Evolutionary conservation across 257 asterid genomes (phyloP), one percentile per base, ranked within the genome.

Genomic region (Forsythia suspensa): DNA sequence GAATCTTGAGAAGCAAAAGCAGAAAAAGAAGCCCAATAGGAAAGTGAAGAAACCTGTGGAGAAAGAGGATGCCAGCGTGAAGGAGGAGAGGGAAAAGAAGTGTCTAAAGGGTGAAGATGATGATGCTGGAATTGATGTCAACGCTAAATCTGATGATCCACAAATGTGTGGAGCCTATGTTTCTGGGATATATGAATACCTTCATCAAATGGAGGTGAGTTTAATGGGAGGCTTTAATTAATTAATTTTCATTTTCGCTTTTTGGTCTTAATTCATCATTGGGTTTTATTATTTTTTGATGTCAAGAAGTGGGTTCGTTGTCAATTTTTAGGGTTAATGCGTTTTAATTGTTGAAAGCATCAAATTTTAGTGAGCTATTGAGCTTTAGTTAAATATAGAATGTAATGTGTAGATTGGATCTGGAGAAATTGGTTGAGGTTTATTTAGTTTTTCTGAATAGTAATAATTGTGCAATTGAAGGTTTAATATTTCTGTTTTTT

Each of bases 141-240:
- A 76, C 75, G 90, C 52, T 68, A 76, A 82, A 34, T 42, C 66
- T 4, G 91, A 87, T 38, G 94, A 95, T 34, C 96, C 94, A 0
- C 97, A 90, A 89, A 89, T 93, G 96, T 90, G 98, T 57, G 83
- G 52, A 46, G 85, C 89, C 40, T 89, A 93, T 77, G 97, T 79
- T 88, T 85, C 93, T 82, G 98, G 93, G 72, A 95, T 95, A 39
- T 95, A 91, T 29, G 91, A 84, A 2, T 95, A 95, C 85, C 97
- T 95, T 82, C 98, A 82, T 21, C 66, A 55, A 12, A 88, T 92
- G 93, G 98, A 95, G 99, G 99, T 93, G 15, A 40, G 88, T 81
- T 8, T 70, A 40, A 4, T 18, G 13, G 66, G 40, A 4, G 13
- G 63, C 24, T 69, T 41, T 59, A n/a, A 40, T 40, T 18, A 6